Conservation (phyloP, 148 eudicot species). For the Spergularia bocconei region DNA sequence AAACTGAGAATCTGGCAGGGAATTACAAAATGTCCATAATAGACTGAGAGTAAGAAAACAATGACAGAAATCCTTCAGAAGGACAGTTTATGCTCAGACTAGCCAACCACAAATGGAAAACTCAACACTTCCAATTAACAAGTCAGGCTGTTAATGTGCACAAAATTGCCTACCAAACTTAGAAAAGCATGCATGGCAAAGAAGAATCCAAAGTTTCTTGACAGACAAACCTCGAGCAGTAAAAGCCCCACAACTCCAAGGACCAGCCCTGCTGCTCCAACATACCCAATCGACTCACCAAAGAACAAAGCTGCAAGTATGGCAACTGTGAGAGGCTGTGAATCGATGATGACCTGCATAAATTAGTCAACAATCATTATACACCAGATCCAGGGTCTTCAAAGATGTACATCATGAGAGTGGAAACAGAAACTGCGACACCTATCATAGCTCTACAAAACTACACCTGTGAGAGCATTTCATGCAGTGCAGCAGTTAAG, state of each 20-base stretch:
- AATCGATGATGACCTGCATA: constrained; percentile 95
- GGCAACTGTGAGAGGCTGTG: constrained; percentile 98
- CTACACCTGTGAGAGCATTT: background rate
- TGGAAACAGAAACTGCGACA: background rate
- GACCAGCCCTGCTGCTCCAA: constrained; percentile 90
- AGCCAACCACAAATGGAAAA: no score
- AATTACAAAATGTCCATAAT: no score
- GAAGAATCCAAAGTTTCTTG: background rate
- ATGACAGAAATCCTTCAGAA: no score
- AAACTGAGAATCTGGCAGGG: background rate
- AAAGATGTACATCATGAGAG: background rate
- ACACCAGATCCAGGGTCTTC: constrained; percentile 8
- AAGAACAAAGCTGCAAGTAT: constrained; percentile 82
- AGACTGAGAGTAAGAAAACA: no score
- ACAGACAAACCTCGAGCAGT: constrained; percentile 78
- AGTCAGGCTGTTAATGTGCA: background rate
- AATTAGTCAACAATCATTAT: constrained; percentile 26
- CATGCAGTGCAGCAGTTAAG: background rate
- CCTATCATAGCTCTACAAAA: background rate
- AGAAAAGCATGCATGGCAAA: background rate
- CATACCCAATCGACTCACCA: constrained; percentile 86
- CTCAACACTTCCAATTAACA: no score
- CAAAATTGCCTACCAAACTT: background rate
- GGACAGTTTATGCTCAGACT: no score
- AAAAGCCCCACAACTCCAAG: constrained; percentile 92